These are phyloP conservation scores for Cicer arietinum DNA, from an alignment of 306 rosid genomes.

Conservation along the genomic window DNA sequence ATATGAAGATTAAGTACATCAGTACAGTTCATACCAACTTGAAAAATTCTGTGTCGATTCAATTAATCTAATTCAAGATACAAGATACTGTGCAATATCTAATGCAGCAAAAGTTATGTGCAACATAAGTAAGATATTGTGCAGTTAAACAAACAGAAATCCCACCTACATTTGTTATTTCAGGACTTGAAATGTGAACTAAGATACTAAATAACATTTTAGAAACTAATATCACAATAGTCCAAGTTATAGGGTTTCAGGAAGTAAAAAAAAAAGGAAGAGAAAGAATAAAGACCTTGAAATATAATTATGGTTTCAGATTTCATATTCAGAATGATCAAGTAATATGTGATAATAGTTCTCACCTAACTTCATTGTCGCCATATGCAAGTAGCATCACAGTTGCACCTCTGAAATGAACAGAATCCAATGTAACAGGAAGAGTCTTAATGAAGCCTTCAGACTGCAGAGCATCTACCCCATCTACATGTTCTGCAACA, in stretches of 20 bases:
- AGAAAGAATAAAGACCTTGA: conserved; percentile 4
- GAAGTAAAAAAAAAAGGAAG: not conserved
- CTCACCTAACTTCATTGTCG: conserved; percentile 89
- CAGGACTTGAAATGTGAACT: not conserved
- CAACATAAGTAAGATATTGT: not conserved
- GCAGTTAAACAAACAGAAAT: conserved; percentile 5
- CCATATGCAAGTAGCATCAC: conserved; percentile 92
- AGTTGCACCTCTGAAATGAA: conserved; percentile 80
- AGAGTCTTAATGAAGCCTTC: conserved; percentile 59
- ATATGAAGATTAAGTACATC: conserved; percentile 23
- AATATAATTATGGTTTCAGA: not conserved
- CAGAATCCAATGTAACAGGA: conserved; percentile 84
- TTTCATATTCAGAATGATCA: conserved; percentile 34
- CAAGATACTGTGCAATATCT: conserved; percentile 4
- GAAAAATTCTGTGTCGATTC: not conserved
- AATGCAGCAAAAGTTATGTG: not conserved
- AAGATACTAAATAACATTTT: not conserved
- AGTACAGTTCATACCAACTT: not conserved
- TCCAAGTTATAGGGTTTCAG: not conserved
- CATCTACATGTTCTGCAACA: conserved; percentile 59
- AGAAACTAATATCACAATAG: not conserved
- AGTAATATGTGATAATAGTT: conserved; percentile 40
- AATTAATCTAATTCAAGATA: conserved; percentile 31
- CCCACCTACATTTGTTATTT: not conserved
- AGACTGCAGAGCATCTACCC: conserved; percentile 52